These are phyloP conservation scores for Globisporangium yorkense DNA, from an alignment of 352 stramenopile species.

Conservation along the genomic window DNA sequence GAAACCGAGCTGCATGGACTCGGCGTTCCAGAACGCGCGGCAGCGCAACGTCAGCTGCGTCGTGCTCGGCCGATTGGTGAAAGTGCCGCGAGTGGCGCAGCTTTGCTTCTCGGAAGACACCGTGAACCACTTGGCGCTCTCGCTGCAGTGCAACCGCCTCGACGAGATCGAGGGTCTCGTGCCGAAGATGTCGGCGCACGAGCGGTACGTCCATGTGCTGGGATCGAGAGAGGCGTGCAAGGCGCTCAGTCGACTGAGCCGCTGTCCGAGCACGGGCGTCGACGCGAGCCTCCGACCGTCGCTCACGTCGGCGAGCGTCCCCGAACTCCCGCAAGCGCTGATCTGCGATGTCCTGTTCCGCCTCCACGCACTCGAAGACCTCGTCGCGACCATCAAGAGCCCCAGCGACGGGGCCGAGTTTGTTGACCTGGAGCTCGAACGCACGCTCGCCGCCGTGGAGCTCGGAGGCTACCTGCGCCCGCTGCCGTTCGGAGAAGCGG, in stretches of 20 bases:
- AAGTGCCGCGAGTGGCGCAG: constrained; percentile 24
- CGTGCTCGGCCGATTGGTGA: constrained; percentile 46
- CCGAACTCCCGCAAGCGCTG: constrained; percentile 47
- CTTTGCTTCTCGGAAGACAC: constrained; percentile 51
- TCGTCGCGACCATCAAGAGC: constrained; percentile 42
- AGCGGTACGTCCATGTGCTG: constrained; percentile 40
- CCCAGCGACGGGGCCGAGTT: constrained; percentile 50
- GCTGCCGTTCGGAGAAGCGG: constrained; percentile 45
- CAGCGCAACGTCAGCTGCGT: constrained; percentile 77
- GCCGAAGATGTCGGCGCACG: constrained; percentile 16
- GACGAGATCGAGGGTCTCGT: constrained; percentile 53
- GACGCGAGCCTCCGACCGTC: constrained; percentile 35
- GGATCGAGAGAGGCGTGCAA: constrained; percentile 52
- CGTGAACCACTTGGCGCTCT: constrained; percentile 62
- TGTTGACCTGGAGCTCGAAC: constrained; percentile 26
- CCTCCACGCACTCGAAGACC: constrained; percentile 63
- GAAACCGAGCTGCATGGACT: constrained; percentile 48
- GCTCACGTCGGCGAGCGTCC: constrained; percentile 39
- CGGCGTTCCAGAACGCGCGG: constrained; percentile 30
- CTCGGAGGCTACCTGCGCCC: constrained; percentile 54
- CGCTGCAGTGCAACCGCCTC: constrained; percentile 63
- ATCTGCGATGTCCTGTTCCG: constrained; percentile 58
- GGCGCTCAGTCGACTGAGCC: constrained; percentile 42
- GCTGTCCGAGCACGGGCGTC: constrained; percentile 33
- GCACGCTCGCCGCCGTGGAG: constrained; percentile 47